A percentile compares a stretch with the other conserved stretches of the same genome.
phyloP scores from a whole-genome alignment of 805 yeast genomes.

The Candida koratica region DNA sequence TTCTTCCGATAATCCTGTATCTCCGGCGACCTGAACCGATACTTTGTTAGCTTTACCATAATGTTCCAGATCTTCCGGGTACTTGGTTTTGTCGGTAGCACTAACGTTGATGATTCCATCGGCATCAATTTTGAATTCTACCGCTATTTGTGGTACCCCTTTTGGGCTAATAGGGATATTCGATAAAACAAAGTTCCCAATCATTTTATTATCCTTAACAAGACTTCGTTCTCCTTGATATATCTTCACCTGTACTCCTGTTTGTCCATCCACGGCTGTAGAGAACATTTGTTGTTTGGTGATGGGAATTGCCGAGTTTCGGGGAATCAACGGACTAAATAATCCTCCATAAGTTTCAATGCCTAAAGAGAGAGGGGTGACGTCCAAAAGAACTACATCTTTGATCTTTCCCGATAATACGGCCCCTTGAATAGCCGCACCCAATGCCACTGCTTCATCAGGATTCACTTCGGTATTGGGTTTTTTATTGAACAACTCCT shows the following conservation, averaged over 20 bases:
- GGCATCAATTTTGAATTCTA: slow-evolving; percentile 75
- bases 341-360: slow-evolving; percentile 85
- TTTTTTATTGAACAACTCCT: slow-evolving; percentile 52
- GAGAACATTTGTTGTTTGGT: slow-evolving; percentile 71
- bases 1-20: slow-evolving; percentile 63
- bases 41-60: slow-evolving; percentile 48
- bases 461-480: slow-evolving; percentile 78
- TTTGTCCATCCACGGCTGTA: slow-evolving; percentile 82
- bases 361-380: slow-evolving; percentile 78
- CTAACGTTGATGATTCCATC: slow-evolving; percentile 66
- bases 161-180: slow-evolving; percentile 75
- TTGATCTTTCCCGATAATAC: slow-evolving; percentile 77
- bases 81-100: slow-evolving; percentile 50
- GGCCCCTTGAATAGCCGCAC: slow-evolving; percentile 90
- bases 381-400: slow-evolving; percentile 74
- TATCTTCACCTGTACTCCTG: slow-evolving; percentile 75
- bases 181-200: slow-evolving; percentile 68
- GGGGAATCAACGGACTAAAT: slow-evolving; percentile 71
- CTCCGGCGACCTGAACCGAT: slow-evolving; percentile 65
- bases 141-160: slow-evolving; percentile 76
- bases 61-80: slow-evolving; percentile 32
- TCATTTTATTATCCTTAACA: slow-evolving; percentile 71
- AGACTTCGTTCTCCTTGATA: slow-evolving; percentile 79
- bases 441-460: slow-evolving; percentile 90
- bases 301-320: slow-evolving; percentile 75